Evolutionary conservation across 345 rosid species (phyloP).

Genomic region (Heritiera fomes): DNA sequence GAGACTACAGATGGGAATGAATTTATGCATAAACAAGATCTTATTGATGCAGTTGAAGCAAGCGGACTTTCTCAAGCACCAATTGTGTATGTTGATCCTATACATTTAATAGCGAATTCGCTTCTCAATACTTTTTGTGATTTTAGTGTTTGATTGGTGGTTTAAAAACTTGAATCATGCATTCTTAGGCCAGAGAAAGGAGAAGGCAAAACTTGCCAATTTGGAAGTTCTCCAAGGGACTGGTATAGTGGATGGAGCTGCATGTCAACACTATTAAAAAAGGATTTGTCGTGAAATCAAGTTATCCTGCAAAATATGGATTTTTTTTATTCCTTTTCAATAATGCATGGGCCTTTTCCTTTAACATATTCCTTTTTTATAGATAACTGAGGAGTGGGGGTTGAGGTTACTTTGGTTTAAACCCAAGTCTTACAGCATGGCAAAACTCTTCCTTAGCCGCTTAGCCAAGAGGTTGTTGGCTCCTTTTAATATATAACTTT

Average conservation of each 20-base stretch:
- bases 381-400: too few relatives aligned
- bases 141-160: conserved; percentile 18
- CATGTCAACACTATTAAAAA: conserved; percentile 76
- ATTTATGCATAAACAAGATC: conserved; percentile 80
- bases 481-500: not conserved
- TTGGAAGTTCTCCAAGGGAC: conserved; percentile 75
- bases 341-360: not conserved
- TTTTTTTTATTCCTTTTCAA: conserved; percentile 13
- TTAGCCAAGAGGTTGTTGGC: too few relatives aligned
- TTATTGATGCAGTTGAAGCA: conserved; percentile 91
- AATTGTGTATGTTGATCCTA: conserved; percentile 52
- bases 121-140: not conserved
- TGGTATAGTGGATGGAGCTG: conserved; percentile 97
- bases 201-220: conserved; percentile 62
- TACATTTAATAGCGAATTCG: conserved; percentile 8
- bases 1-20: conserved; percentile 62
- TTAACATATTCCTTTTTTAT: not conserved
- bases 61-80: conserved; percentile 88
- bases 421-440: too few relatives aligned
- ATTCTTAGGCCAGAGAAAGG: conserved; percentile 79
- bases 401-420: too few relatives aligned
- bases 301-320: conserved; percentile 88
- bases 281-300: conserved; percentile 86
- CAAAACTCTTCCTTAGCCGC: too few relatives aligned
- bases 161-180: conserved; percentile 10